A percentile compares a stretch with the other conserved stretches of the same genome.
Evolutionary conservation across 345 rosid genomes (phyloP).

Genomic region (Gossypium arboreum): DNA sequence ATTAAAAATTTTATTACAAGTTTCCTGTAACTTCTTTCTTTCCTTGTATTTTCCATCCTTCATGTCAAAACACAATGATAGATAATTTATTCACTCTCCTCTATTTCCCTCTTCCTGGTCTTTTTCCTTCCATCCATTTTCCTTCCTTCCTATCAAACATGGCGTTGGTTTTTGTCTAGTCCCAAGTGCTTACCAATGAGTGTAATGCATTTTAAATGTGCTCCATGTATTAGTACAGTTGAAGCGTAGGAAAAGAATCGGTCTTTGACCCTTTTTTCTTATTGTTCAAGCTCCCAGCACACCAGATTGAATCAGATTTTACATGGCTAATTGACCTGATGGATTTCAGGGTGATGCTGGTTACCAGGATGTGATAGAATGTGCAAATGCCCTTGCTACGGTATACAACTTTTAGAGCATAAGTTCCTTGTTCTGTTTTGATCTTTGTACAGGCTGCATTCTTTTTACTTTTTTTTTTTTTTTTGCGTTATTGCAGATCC

Average conservation of each 20-base stretch:
- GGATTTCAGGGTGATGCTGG: constrained; percentile 87
- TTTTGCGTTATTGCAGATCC: constrained; percentile 41
- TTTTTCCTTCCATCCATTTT: neutral
- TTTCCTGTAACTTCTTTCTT: no score
- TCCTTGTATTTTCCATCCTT: no score
- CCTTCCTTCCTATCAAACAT: neutral
- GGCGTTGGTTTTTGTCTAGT: neutral
- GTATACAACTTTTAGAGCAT: constrained; percentile 28
- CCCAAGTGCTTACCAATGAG: neutral
- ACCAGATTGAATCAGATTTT: constrained; percentile 13
- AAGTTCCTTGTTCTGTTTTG: constrained; percentile 5
- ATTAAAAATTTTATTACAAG: neutral
- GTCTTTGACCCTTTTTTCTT: neutral
- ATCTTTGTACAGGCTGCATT: constrained; percentile 8
- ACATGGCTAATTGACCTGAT: constrained; percentile 18
- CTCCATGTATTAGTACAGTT: neutral
- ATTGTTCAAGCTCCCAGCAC: neutral
- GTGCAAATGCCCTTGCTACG: constrained; percentile 60
- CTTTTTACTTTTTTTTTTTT: neutral
- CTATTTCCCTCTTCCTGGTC: neutral
- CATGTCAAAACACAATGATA: no score
- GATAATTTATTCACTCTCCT: no score
- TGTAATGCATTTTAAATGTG: neutral
- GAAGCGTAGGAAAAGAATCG: neutral
- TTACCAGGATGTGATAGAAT: constrained; percentile 76